Conservation (phyloP, 1,284 basidiomycete species). For the Pholiota adiposa region DNA sequence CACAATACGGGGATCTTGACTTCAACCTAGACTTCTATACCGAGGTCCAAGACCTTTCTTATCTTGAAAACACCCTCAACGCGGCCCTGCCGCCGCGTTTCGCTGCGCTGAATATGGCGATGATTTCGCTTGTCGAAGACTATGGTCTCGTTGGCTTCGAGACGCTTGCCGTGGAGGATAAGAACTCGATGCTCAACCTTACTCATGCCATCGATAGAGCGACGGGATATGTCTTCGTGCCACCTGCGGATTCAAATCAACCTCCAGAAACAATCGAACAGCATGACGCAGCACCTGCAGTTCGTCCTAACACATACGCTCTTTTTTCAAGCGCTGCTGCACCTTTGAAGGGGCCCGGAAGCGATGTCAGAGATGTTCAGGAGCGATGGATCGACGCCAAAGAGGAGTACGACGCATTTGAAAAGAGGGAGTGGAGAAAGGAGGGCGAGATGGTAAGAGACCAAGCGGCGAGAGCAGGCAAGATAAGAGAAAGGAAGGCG, state of each 20-base stretch:
- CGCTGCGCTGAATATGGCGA: slow-evolving; percentile 82
- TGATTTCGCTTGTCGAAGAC: slow-evolving; percentile 93
- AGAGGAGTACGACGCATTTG: slow-evolving; percentile 79
- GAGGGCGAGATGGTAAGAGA: slow-evolving; percentile 54
- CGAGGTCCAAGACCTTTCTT: slow-evolving; percentile 94
- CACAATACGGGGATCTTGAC: slow-evolving; percentile 88
- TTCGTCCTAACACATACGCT: slow-evolving; percentile 67
- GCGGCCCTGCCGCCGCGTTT: slow-evolving; percentile 69
- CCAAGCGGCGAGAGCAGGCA: slow-evolving; percentile 8
- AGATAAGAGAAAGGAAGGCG: slow-evolving; percentile 17
- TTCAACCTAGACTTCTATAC: slow-evolving; percentile 99
- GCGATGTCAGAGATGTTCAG: slow-evolving; percentile 81
- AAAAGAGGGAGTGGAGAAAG: slow-evolving; percentile 70
- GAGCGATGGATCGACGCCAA: slow-evolving; percentile 86
- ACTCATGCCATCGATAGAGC: slow-evolving; percentile 85
- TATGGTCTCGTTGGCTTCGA: slow-evolving; percentile 96
- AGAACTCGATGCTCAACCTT: slow-evolving; percentile 89
- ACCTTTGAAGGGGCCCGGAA: slow-evolving; percentile 53
- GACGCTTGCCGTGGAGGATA: slow-evolving; percentile 97
- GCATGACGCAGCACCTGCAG: slow-evolving; percentile 42
- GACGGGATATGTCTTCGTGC: slow-evolving; percentile 87
- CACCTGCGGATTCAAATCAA: slow-evolving; percentile 51
- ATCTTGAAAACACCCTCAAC: slow-evolving; percentile 81
- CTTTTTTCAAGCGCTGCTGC: slow-evolving; percentile 72
- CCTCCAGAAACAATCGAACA: slow-evolving; percentile 57